phyloP scores from a whole-genome alignment of 768 basidiomycete species.

The Tulasnella calospora region DNA sequence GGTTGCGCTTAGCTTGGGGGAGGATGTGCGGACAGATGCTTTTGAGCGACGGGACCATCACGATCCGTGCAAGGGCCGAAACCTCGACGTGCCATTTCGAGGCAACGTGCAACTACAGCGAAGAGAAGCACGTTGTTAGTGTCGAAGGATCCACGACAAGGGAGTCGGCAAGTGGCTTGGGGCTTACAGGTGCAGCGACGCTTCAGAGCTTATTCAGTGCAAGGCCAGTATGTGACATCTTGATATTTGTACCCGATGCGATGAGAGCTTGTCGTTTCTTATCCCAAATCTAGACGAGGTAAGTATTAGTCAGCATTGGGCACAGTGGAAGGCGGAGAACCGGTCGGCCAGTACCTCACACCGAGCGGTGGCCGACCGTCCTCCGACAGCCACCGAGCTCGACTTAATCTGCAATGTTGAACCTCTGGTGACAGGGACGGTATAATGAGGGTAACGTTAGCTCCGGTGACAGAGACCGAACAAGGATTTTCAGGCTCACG shows the following conservation, averaged over 20 bases:
- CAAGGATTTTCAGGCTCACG: conserved; percentile 5
- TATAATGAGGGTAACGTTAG: not conserved
- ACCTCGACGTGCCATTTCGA: not conserved
- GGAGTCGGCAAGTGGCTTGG: not conserved
- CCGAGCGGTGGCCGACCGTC: conserved; percentile 18
- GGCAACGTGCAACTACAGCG: not conserved
- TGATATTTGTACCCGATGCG: conserved; percentile 19
- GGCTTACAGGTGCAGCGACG: not conserved
- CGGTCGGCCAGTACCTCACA: conserved; percentile 19
- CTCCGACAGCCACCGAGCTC: conserved; percentile 18
- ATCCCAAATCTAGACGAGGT: not conserved
- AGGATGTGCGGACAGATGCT: no score
- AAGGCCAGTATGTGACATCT: not conserved
- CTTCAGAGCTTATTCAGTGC: not conserved
- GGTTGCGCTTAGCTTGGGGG: no score
- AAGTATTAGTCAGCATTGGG: not conserved
- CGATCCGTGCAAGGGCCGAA: no score
- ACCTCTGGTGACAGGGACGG: conserved; percentile 9
- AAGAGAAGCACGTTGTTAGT: not conserved
- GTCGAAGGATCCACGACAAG: not conserved
- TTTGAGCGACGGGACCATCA: no score
- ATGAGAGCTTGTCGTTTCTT: conserved; percentile 9
- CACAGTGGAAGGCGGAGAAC: not conserved
- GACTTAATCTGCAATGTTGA: conserved; percentile 15
- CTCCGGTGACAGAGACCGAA: not conserved